These are phyloP conservation scores for Noccaea bulbosa DNA, from an alignment of 345 rosid species.

Conservation along the genomic window DNA sequence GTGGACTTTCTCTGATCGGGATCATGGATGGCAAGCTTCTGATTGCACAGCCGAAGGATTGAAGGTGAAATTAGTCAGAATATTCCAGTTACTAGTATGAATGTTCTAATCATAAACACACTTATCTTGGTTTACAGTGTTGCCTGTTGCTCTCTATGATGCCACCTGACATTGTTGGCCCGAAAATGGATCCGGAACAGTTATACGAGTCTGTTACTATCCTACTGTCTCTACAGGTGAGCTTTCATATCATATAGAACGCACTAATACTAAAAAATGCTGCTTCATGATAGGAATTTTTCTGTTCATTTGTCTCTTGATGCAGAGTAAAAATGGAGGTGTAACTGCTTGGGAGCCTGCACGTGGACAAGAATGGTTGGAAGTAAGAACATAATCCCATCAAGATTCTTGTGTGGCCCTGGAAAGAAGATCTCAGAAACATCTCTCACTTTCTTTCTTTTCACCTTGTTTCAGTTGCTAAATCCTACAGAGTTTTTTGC, in stretches of 20 bases:
- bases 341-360: constrained; percentile 48
- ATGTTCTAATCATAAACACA: not conserved
- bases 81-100: constrained; percentile 2
- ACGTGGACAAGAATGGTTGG: constrained; percentile 44
- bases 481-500: constrained; percentile 56
- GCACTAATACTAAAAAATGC: not conserved
- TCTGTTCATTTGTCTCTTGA: constrained; percentile 6
- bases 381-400: constrained; percentile 34
- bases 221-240: constrained; percentile 65
- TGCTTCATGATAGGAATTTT: not conserved
- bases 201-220: constrained; percentile 63
- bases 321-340: constrained; percentile 48
- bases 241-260: not conserved
- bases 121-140: constrained; percentile 50
- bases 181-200: constrained; percentile 54
- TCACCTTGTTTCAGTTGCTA: constrained; percentile 44
- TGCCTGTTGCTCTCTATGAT: constrained; percentile 67
- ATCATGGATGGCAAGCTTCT: constrained; percentile 50
- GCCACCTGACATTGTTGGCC: constrained; percentile 73
- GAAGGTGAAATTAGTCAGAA: constrained; percentile 28
- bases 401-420: not conserved
- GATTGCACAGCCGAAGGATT: constrained; percentile 47
- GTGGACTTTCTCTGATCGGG: constrained; percentile 46
- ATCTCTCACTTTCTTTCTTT: not conserved
- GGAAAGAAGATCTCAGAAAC: constrained; percentile 6